Evolutionary conservation across 306 rosid species (phyloP), one percentile per base, ranked within the genome.

Genomic region (Lupinus albus): DNA sequence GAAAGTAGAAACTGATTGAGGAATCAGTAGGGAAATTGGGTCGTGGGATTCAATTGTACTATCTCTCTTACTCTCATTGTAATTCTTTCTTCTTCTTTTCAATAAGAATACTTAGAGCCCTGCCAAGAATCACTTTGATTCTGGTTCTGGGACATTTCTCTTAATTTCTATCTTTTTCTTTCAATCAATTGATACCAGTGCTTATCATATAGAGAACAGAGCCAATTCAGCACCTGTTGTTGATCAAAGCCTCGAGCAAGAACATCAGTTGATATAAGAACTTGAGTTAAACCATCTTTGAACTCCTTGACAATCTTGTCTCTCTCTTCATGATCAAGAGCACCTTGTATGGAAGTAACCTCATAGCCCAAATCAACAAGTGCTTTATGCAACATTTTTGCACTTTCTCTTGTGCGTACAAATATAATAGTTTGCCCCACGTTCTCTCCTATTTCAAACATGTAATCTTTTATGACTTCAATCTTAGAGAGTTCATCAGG

Each of bases 401-500:
- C 95, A 44, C 89, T 85, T 36, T 76, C 57, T 80, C 86, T 82
- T 18, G 91, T 85, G 50, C 84, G 76, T 12, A 85, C 91, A 66
- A 88, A 92, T 49, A 92, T 87, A 59, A 92, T 89, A 14, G 91
- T 87, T 73, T 92, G 96, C 59, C 98, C 98, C 62, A 92, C 64
- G 33, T 92, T 86, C 81, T 87, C 98, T 67, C 93, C 98, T 21
- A 87, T 73, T 72, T 86, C 96, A 15, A 92, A 82, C 46, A 89
- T 89, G 66, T 83, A 83, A 74, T 83, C 86, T 56, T 55, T 89
- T 32, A 89, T 86, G 48, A 84, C 83, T 21, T 78, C 81, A 35
- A 86, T 77, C 74, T 89, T 93, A 5, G 83, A 15, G 16, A 74
- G 78, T 72, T 93, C 96, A 68, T 88, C 88, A 32, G 77, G 80